Percentiles rank a stretch among this genome's conserved stretches.
Conservation (phyloP, 306 rosid genomes). For the Malus sylvestris region DNA sequence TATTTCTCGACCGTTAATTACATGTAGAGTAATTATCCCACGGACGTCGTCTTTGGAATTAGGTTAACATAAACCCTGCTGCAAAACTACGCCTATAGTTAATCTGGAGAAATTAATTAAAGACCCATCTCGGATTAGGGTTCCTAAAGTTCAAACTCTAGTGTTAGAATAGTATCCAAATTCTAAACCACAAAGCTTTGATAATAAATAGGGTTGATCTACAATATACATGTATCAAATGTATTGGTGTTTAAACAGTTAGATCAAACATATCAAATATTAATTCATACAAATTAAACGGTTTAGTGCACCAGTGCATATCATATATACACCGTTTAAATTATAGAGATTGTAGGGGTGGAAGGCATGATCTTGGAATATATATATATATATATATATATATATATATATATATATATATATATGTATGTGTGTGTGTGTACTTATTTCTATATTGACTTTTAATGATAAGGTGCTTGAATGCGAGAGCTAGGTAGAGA, state of each 20-base stretch:
- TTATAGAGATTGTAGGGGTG: neutral
- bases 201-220: neutral
- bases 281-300: too few relatives aligned
- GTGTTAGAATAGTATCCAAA: neutral
- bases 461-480: neutral
- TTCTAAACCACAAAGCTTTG: neutral
- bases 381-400: too few relatives aligned
- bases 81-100: neutral
- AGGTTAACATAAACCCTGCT: neutral
- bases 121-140: neutral
- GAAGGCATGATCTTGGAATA: neutral
- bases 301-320: too few relatives aligned
- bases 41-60: neutral
- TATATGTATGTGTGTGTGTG: neutral
- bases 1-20: neutral
- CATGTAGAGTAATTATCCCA: slow-evolving; percentile 1
- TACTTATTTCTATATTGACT: neutral
- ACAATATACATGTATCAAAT: too few relatives aligned
- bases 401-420: too few relatives aligned
- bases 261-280: too few relatives aligned
- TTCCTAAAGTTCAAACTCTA: neutral
- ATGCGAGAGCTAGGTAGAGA: neutral
- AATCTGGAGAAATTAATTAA: neutral
- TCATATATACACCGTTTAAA: too few relatives aligned
- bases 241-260: neutral